Evolutionary conservation across 2,329 filamentous ascomycete genomes (phyloP), one percentile per base, ranked within the genome.

Genomic region (Cladophialophora yegresii): DNA sequence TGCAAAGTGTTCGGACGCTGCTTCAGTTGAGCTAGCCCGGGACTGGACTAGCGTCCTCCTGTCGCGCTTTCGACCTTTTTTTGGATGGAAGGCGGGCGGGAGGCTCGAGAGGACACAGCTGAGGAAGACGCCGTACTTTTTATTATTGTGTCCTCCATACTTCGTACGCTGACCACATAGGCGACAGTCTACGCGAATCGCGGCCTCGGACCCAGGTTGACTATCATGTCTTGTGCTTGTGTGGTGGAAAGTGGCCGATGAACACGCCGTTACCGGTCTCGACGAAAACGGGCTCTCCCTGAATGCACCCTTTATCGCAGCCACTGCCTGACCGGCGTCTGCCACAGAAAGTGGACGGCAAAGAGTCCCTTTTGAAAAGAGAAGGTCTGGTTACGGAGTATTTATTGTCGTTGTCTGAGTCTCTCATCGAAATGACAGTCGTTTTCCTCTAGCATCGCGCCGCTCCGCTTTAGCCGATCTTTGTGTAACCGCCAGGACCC

Each of bases 381-480:
- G 13, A 43, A n/a, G 16, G 16, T 20, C 36, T n/a, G 36, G 3
- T n/a, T 43, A 43, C n/a, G n/a, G n/a, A n/a, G n/a, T n/a, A n/a
- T n/a, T n/a, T n/a, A n/a, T n/a, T n/a, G 26, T 6, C 6, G 26
- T 43, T 43, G 36, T 20, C 36, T 43, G 13, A n/a, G 36, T 43
- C 16, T 43, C n/a, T n/a, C 5, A 43, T 43, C 26, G 26, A 28
- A 28, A 28, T 28, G 26, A 28, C 26, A 28, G 55, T 22, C 43
- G 7, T 9, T 23, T 22, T 23, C 36, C 33, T 16, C 30, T 20
- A 33, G 57, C 57, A 40, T 26, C 45, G 47, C 57, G 47, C 62
- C 62, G 53, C 47, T 50, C 33, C 56, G 45, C 45, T 53, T 61
- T 54, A 50, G 47, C 45, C 50, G 58, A 32, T 33, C 26, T 28